phyloP scores from a whole-genome alignment of 495 filamentous ascomycete genomes.

The Podospora bellae-mahoneyi region DNA sequence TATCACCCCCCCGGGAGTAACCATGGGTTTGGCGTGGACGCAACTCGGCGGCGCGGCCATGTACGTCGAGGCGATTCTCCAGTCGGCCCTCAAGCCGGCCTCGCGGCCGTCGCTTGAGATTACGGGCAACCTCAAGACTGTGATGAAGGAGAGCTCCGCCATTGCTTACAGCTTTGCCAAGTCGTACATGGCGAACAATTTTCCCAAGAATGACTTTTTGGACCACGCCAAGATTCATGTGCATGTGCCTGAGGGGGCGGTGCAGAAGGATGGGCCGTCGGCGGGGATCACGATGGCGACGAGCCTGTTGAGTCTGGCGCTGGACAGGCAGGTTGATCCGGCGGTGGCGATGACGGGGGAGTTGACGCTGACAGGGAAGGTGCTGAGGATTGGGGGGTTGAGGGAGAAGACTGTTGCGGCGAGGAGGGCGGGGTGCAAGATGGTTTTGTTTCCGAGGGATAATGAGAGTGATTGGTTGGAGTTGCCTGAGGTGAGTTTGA shows the following conservation, averaged over 20 bases:
- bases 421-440: slow-evolving; percentile 87
- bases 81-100: slow-evolving; percentile 65
- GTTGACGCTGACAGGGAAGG: slow-evolving; percentile 95
- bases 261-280: slow-evolving; percentile 93
- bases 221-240: slow-evolving; percentile 94
- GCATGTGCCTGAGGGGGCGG: slow-evolving; percentile 95
- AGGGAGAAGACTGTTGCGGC: slow-evolving; percentile 99
- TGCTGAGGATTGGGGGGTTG: slow-evolving; percentile 90
- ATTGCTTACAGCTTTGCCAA: slow-evolving; percentile 98
- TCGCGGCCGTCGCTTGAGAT: slow-evolving; percentile 78
- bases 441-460: slow-evolving; percentile 91
- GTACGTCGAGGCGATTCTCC: slow-evolving; percentile 95
- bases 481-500: slow-evolving; percentile 78
- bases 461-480: slow-evolving; percentile 97
- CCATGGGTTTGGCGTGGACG: slow-evolving; percentile 99
- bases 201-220: slow-evolving; percentile 89
- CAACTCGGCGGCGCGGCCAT: slow-evolving; percentile 93
- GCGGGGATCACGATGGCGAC: slow-evolving; percentile 98
- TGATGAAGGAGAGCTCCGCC: slow-evolving; percentile 95
- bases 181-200: slow-evolving; percentile 75
- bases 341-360: slow-evolving; percentile 98
- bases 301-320: slow-evolving; percentile 75
- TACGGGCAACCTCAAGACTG: slow-evolving; percentile 90
- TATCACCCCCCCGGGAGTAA: slow-evolving; percentile 89
- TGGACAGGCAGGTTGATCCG: slow-evolving; percentile 73